These are phyloP conservation scores for Pseudogymnoascus sp. DNA, from an alignment of 2,329 filamentous ascomycete species.

Conservation along the genomic window DNA sequence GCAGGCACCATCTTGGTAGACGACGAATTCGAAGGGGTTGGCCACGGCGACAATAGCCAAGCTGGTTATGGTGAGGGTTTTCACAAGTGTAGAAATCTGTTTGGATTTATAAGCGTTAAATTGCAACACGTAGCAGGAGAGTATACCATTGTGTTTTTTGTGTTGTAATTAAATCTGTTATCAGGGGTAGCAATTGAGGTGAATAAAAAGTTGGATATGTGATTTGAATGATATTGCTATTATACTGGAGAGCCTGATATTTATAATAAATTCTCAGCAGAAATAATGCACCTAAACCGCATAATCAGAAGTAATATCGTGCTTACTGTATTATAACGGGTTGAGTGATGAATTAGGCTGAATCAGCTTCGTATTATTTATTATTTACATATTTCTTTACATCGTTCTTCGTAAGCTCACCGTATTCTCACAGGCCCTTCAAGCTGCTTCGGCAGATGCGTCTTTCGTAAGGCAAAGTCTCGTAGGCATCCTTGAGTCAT, in stretches of 20 bases:
- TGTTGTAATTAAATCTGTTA: not conserved
- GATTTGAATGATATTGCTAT: not conserved
- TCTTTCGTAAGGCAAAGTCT: too few relatives aligned
- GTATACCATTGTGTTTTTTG: not conserved
- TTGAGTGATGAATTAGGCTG: not conserved
- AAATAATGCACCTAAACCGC: not conserved
- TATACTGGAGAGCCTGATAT: not conserved
- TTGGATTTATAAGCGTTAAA: not conserved
- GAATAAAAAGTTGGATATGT: not conserved
- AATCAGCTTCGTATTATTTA: not conserved
- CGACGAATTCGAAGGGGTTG: not conserved
- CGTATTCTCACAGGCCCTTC: too few relatives aligned
- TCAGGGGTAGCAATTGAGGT: not conserved
- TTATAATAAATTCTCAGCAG: not conserved
- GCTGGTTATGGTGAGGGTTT: not conserved
- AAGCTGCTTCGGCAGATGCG: too few relatives aligned
- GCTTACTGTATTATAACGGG: not conserved
- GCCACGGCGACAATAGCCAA: not conserved
- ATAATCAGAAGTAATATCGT: not conserved
- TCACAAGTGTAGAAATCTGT: not conserved
- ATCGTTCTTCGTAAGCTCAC: not conserved
- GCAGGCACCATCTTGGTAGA: not conserved
- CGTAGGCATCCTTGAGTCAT: too few relatives aligned
- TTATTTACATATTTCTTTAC: not conserved
- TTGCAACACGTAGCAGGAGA: not conserved